Conservation (phyloP, 805 yeast species). For the Ogataea glucozyma region DNA sequence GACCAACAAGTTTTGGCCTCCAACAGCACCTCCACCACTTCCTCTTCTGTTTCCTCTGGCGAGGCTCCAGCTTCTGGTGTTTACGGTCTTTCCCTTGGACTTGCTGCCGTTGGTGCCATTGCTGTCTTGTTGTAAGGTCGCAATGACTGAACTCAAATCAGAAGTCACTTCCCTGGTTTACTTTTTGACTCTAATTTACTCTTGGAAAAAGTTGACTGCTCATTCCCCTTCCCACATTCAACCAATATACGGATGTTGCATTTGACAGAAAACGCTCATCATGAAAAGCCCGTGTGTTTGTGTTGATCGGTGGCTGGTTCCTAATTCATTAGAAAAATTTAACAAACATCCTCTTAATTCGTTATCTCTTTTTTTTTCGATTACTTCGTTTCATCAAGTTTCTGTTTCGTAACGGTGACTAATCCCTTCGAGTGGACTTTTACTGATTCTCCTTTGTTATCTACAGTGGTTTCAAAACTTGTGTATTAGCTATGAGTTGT, state of each 20-base stretch:
- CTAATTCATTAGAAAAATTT: background rate
- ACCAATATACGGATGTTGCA: background rate
- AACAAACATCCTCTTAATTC: background rate
- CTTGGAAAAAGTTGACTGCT: no score
- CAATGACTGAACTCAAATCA: no score
- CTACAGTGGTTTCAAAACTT: background rate
- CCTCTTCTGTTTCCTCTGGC: constrained; percentile 23
- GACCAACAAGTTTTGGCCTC: constrained; percentile 21
- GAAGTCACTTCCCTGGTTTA: no score
- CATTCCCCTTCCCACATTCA: background rate
- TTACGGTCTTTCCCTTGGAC: constrained; percentile 21
- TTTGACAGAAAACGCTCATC: background rate
- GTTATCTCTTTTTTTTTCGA: background rate
- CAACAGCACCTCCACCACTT: constrained; percentile 18
- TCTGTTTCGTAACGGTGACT: background rate
- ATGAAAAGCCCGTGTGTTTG: background rate
- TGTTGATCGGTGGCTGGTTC: background rate
- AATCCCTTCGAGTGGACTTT: constrained; percentile 1
- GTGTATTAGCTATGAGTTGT: background rate
- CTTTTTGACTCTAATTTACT: no score
- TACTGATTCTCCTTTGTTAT: constrained; percentile 5
- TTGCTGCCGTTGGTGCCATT: constrained; percentile 22
- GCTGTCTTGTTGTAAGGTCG: constrained; percentile 21
- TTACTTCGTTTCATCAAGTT: constrained; percentile 3
- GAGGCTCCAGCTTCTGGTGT: constrained; percentile 30